Base-by-base conservation (phyloP, 2,329 filamentous ascomycete species). In the Ilyonectria destructans region DNA sequence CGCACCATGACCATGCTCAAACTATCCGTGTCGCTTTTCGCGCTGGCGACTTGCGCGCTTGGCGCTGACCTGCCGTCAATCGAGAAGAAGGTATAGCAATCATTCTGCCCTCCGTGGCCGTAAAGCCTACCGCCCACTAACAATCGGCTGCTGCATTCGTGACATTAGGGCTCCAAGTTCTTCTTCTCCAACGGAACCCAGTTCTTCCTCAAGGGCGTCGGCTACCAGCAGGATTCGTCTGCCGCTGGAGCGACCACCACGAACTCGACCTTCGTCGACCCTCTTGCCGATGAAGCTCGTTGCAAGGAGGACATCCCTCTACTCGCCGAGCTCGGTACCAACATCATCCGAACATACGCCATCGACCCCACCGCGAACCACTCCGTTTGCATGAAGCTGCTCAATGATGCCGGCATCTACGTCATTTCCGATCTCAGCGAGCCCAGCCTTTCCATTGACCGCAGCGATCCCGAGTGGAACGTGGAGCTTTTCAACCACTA, bases 261-360 rank as follows among this genome's bases (percentile, higher is more conserved):
- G 46, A 81, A 80, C 65, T 79, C 82, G 60, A 86, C 86, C 69
- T 98, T 95, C 86, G 88, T 86, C 70, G 96, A 99, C 80, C 96
- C 96, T 66, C 90, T 99, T 45, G 88, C 94, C 74, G 90, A 97
- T 78, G 83, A 84, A 62, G 83, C 85, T 37, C 82, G 84, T 74
- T 98, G 96, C 88, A 88, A 89, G 81, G 93, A 95, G 75, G 96
- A 99, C 80, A 89, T 99, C 52, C 94, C 94, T 51, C 89, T 93
- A 76, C 87, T 99, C 74, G 81, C 88, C 79, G 85, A 94, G 81
- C 89, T 98, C 69, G 87, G 90, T 71, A 97, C 95, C 82, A 99
- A 99, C 85, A 91, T 91, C 76, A 96, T 99, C 82, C 96, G 96
- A 82, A 95, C 96, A 62, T 99, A 99, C 82, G 95, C 96, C 76